Evolutionary conservation across 495 filamentous ascomycete species (phyloP).

Genomic region (Trichoderma orchidacearum): DNA sequence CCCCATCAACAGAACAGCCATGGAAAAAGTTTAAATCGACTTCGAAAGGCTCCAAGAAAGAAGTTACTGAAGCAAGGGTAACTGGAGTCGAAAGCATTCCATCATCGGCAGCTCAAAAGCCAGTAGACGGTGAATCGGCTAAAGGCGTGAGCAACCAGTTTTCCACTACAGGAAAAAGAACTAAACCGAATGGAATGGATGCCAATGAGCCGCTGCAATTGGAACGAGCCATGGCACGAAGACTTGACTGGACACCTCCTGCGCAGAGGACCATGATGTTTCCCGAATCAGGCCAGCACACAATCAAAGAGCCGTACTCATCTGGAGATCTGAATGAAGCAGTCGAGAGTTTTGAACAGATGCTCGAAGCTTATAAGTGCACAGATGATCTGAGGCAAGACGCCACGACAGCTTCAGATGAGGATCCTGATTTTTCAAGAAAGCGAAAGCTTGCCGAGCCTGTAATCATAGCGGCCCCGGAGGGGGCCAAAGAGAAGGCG

Average conservation of each 20-base stretch:
- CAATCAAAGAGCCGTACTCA: background rate
- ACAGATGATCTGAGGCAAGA: conserved; percentile 5
- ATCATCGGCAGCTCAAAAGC: background rate
- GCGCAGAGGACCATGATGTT: conserved; percentile 11
- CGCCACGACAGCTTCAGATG: background rate
- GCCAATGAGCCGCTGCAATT: conserved; percentile 14
- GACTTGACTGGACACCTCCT: conserved; percentile 47
- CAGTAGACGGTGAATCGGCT: too few species aligned
- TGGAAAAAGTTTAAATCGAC: conserved; percentile 19
- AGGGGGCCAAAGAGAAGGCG: conserved; percentile 9
- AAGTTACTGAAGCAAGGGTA: background rate
- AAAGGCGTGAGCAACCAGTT: conserved; percentile 28
- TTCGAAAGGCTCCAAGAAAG: background rate
- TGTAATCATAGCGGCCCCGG: conserved; percentile 14
- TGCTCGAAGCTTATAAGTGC: conserved; percentile 15
- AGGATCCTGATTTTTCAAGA: conserved; percentile 12
- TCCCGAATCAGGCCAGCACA: background rate
- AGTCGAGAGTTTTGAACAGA: conserved; percentile 11
- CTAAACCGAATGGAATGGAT: conserved; percentile 2
- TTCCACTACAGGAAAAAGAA: conserved; percentile 5
- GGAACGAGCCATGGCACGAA: conserved; percentile 35
- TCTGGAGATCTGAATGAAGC: background rate
- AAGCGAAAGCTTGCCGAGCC: conserved; percentile 40
- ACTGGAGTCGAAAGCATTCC: background rate
- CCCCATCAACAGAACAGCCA: conserved; percentile 14